These are phyloP conservation scores for Aureobasidium sp. DNA, from an alignment of 2,329 filamentous ascomycete genomes.

Conservation along the genomic window DNA sequence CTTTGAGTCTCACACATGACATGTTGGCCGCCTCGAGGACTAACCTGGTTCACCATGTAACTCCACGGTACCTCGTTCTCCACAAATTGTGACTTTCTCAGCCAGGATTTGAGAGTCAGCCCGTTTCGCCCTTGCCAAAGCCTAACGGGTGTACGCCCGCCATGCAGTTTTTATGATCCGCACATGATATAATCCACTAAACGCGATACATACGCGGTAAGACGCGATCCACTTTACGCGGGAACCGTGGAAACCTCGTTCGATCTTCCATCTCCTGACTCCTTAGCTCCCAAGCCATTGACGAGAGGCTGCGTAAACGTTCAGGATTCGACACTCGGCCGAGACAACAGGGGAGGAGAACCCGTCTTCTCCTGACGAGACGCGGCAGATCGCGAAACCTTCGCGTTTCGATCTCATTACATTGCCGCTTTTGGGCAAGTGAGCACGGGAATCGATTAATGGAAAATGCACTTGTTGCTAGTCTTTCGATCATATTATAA, in stretches of 20 bases:
- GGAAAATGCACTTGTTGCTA: not conserved
- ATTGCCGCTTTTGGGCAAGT: slow-evolving; percentile 5
- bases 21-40: not conserved
- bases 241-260: not conserved
- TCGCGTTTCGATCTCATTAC: slow-evolving; percentile 4
- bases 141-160: slow-evolving; percentile 1
- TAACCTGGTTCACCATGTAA: not conserved
- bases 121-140: not conserved
- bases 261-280: slow-evolving; percentile 1
- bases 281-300: not conserved
- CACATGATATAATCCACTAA: not conserved
- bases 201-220: slow-evolving; percentile 8
- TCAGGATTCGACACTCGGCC: not conserved
- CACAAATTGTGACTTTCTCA: not conserved
- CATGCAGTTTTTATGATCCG: slow-evolving; percentile 8
- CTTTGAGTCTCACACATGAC: not conserved
- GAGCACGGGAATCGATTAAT: not conserved
- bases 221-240: slow-evolving; percentile 9
- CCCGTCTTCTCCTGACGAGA: not conserved
- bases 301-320: not conserved
- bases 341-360: not conserved
- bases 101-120: not conserved
- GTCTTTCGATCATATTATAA: not conserved
- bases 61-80: not conserved
- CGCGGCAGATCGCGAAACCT: slow-evolving; percentile 7